phyloP scores from a whole-genome alignment of 1,284 basidiomycete genomes.

The Paramarasmius palmivorus region DNA sequence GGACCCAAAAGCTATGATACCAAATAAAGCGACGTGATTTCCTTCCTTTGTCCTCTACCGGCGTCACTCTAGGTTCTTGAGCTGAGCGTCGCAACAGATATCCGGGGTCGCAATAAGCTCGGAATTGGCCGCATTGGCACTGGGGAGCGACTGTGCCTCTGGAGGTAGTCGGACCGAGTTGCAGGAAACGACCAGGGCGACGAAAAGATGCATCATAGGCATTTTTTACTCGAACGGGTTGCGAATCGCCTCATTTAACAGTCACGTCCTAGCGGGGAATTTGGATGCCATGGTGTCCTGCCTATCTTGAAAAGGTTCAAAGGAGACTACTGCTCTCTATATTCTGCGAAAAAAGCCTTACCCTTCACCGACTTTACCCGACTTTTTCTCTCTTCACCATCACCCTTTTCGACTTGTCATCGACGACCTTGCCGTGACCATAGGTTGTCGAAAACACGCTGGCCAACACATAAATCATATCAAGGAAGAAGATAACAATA shows the following conservation, averaged over 20 bases:
- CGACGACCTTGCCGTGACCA: neutral
- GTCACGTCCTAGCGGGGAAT: too few species aligned
- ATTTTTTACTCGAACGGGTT: too few species aligned
- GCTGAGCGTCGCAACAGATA: neutral
- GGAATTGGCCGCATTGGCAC: neutral
- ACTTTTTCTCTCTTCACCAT: neutral
- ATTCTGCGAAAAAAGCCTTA: too few species aligned
- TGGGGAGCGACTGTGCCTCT: neutral
- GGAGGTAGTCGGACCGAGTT: neutral
- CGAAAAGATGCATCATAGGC: neutral
- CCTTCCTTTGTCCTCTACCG: slow-evolving; percentile 1
- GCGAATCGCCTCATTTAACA: too few species aligned
- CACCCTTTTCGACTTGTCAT: neutral
- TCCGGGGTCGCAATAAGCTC: neutral
- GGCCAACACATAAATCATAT: neutral
- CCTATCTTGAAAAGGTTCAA: too few species aligned
- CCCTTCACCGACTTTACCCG: too few species aligned
- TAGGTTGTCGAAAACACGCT: neutral
- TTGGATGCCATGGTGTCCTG: too few species aligned
- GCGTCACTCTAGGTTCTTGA: neutral
- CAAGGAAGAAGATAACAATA: neutral
- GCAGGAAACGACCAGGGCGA: neutral
- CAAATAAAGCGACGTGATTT: slow-evolving; percentile 2
- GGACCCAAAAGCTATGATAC: neutral
- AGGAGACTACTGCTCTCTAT: too few species aligned